Evolutionary conservation across 2,329 filamentous ascomycete genomes (phyloP).

Genomic region (Aspergillus nomiae): DNA sequence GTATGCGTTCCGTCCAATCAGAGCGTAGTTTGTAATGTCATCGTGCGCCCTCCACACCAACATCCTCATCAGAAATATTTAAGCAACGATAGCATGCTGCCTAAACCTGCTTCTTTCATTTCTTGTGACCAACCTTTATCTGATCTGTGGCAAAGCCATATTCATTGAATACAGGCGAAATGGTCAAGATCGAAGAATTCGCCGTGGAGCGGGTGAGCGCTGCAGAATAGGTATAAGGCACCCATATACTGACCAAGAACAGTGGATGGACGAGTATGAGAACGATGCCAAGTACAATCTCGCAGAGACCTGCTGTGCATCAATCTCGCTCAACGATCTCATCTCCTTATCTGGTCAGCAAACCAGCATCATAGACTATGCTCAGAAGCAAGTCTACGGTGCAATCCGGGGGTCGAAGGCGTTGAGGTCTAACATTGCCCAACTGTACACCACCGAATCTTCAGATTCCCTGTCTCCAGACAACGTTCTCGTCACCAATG

Average conservation of each 20-base stretch:
- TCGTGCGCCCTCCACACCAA: too few relatives aligned
- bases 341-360: conserved; percentile 53
- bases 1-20: conserved; percentile 23
- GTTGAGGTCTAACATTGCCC: conserved; percentile 33
- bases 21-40: background rate
- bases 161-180: conserved; percentile 3
- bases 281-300: conserved; percentile 64
- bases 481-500: conserved; percentile 74
- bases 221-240: background rate
- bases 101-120: background rate
- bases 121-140: background rate
- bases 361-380: conserved; percentile 24
- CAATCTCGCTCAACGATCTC: conserved; percentile 71
- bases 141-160: background rate
- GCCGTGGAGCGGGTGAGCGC: conserved; percentile 22
- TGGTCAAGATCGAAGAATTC: conserved; percentile 24
- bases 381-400: conserved; percentile 31
- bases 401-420: conserved; percentile 26
- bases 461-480: conserved; percentile 54
- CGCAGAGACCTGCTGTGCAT: conserved; percentile 77
- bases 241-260: conserved; percentile 7
- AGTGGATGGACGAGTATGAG: conserved; percentile 62
- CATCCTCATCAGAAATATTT: background rate
- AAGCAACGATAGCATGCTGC: background rate
- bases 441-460: conserved; percentile 52